Conservation (phyloP, 2,329 filamentous ascomycete species). For the Xylaria sp. region DNA sequence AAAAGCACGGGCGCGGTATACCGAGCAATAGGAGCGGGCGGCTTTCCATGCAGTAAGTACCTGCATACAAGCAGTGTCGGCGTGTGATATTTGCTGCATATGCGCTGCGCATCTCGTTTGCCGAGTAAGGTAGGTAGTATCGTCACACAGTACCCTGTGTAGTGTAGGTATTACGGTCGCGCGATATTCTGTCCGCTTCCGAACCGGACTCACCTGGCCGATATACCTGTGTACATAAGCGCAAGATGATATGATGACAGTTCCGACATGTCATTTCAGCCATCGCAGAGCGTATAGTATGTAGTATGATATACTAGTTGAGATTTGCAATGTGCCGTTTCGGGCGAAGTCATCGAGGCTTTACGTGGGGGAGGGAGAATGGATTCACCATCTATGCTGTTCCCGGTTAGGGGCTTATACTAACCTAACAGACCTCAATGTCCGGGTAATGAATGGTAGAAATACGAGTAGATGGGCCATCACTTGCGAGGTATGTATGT, state of each 20-base stretch:
- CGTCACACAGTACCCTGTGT: too few species aligned
- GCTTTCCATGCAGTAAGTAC: not conserved
- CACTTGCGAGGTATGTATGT: not conserved
- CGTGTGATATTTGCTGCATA: not conserved
- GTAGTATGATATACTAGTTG: not conserved
- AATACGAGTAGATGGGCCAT: not conserved
- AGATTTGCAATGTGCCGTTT: not conserved
- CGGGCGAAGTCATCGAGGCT: not conserved
- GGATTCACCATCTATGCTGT: not conserved
- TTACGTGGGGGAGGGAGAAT: not conserved
- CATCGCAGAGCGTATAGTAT: not conserved
- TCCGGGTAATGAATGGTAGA: not conserved
- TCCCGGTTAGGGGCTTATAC: not conserved
- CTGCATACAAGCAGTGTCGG: not conserved
- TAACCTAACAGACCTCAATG: too few species aligned
- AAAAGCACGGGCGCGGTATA: not conserved
- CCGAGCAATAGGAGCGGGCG: not conserved
- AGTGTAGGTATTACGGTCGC: not conserved
- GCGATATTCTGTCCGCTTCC: not conserved
- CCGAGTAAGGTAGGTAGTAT: slow-evolving; percentile 7
- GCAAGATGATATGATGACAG: not conserved
- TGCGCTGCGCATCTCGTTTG: not conserved
- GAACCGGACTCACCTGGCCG: not conserved
- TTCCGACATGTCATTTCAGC: not conserved
- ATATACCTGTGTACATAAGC: not conserved